Evolutionary conservation across 768 basidiomycete species (phyloP), one percentile per base, ranked within the genome.

Genomic region (Mycena latifolia): DNA sequence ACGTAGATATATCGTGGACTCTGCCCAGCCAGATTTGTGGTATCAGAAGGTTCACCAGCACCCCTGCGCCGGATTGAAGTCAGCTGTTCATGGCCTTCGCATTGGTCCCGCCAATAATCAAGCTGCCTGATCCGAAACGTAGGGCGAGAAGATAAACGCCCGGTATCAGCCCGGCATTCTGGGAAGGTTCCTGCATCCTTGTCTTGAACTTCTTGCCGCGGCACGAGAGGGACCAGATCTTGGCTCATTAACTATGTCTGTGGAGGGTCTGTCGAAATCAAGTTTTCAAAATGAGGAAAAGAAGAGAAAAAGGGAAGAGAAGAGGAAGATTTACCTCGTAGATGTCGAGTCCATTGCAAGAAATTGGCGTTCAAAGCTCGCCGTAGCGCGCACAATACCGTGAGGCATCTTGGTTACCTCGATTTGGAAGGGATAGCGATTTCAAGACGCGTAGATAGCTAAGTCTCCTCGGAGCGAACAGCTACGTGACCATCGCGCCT

Each of bases 271-370:
- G n/a, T 45, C 27, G 27, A 33, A 11, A 33, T 11, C 5, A 33
- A 33, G 6, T 33, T 33, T 31, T 51, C 28, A 51, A 31, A 51
- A 51, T 51, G 50, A 51, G 18, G 28, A 51, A 51, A 51, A 51
- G 11, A 33, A 6, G 31, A 33, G 31, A 33, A 33, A 33, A 33
- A 51, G 50, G 20, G 50, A 51, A 51, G 18, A 33, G n/a, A 51
- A 31, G 50, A 51, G 50, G 17, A 28, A 51, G 50, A 51, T 51
- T 31, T 29, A 31, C 50, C 50, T 51, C 28, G 50, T 51, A 33
- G 17, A 31, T 31, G 28, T 31, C 11, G 50, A 51, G 50, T 51
- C 50, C 50, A 20, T 33, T 28, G 29, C 50, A 51, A 51, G 14
- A 31, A 51, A 51, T 51, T 31, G 50, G 50, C 17, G 28, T 51